phyloP scores from a whole-genome alignment of 2,329 filamentous ascomycete species.

The Sphaceloma murrayae region DNA sequence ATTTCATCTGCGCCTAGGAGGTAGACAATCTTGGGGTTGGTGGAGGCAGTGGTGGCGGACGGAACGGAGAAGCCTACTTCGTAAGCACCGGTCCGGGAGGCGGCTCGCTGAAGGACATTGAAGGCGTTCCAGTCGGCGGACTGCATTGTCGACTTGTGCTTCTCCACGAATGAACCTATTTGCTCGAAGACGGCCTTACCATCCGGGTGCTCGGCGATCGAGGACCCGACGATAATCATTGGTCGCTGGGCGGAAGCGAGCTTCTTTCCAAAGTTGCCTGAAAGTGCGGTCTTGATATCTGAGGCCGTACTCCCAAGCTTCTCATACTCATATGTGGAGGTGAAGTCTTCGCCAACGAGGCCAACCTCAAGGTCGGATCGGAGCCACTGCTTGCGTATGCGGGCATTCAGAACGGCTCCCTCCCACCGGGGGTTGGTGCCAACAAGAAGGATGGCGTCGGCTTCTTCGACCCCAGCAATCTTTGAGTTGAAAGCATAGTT shows the following conservation, averaged over 20 bases:
- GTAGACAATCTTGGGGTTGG: constrained; percentile 91
- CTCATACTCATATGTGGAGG: constrained; percentile 92
- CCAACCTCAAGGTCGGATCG: constrained; percentile 89
- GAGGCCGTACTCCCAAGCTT: constrained; percentile 73
- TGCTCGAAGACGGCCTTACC: constrained; percentile 90
- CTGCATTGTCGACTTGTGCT: constrained; percentile 79
- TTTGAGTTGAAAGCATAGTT: constrained; percentile 97
- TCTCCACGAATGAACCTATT: constrained; percentile 82
- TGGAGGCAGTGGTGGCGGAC: constrained; percentile 69
- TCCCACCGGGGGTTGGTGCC: constrained; percentile 94
- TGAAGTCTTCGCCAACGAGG: constrained; percentile 79
- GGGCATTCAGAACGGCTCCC: constrained; percentile 87
- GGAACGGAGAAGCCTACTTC: constrained; percentile 91
- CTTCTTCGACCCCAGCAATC: constrained; percentile 88
- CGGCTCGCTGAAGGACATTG: constrained; percentile 89
- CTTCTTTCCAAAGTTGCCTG: constrained; percentile 87
- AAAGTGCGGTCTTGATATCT: constrained; percentile 73
- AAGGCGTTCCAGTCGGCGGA: constrained; percentile 94
- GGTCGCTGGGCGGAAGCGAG: constrained; percentile 77
- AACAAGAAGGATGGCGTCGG: constrained; percentile 82
- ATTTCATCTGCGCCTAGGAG: constrained; percentile 93
- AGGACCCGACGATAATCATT: constrained; percentile 94
- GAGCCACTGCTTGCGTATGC: constrained; percentile 96
- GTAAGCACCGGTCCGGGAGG: constrained; percentile 85
- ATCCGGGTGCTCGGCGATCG: constrained; percentile 80